phyloP scores from a whole-genome alignment of 768 basidiomycete species.

The Lentinula detonsa region DNA sequence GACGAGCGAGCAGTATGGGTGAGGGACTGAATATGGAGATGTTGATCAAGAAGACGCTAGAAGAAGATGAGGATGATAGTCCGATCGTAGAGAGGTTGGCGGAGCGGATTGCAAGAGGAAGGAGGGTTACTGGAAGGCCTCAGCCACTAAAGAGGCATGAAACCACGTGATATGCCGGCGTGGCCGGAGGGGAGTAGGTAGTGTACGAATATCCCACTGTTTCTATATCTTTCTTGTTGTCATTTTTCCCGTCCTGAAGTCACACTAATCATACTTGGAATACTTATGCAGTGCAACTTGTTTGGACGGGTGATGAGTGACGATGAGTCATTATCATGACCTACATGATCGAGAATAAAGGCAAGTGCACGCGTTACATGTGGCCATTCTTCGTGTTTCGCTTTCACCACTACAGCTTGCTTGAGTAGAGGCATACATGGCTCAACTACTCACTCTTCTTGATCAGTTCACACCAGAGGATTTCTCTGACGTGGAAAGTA shows the following conservation, averaged over 20 bases:
- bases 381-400: neutral
- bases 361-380: neutral
- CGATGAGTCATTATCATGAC: neutral
- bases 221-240: neutral
- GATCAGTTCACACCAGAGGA: neutral
- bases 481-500: neutral
- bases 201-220: neutral
- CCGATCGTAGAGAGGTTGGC: constrained; percentile 56
- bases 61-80: constrained; percentile 50
- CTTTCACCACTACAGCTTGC: neutral
- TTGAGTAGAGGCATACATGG: neutral
- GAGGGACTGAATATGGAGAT: constrained; percentile 56
- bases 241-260: neutral
- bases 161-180: constrained; percentile 26
- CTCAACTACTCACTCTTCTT: neutral
- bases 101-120: constrained; percentile 52
- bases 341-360: neutral
- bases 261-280: neutral
- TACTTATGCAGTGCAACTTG: no score
- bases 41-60: constrained; percentile 55
- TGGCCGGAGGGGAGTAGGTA: neutral
- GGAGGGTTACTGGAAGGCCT: constrained; percentile 38
- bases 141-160: constrained; percentile 59
- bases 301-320: no score
- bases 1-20: constrained; percentile 27